A percentile compares a stretch with the other conserved stretches of the same genome.
Conservation (phyloP, 768 basidiomycete genomes). For the Tricholomella constricta region DNA sequence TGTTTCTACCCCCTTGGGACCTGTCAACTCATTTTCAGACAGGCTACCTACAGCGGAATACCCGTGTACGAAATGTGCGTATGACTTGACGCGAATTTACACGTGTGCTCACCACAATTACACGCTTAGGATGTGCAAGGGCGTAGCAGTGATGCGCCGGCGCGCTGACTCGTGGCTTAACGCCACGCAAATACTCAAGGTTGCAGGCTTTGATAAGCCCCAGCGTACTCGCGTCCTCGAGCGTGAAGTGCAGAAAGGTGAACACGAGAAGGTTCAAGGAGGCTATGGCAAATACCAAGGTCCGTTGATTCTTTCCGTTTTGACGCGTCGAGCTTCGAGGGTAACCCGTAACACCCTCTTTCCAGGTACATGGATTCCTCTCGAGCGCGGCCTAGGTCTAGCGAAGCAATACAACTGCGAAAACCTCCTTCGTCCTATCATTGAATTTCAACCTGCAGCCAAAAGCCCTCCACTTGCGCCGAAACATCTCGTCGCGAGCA, state of each 20-base stretch:
- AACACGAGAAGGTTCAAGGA: constrained; percentile 99
- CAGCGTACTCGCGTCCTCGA: constrained; percentile 97
- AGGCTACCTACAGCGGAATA: constrained; percentile 94
- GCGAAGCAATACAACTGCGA: constrained; percentile 96
- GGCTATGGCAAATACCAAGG: constrained; percentile 99
- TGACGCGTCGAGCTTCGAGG: constrained; percentile 15
- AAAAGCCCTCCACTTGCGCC: constrained; percentile 95
- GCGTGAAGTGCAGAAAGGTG: constrained; percentile 97
- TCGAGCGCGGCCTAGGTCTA: constrained; percentile 83
- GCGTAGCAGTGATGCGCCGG: constrained; percentile 96
- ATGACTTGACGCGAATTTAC: constrained; percentile 34
- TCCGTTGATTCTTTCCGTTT: constrained; percentile 34
- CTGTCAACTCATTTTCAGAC: constrained; percentile 25
- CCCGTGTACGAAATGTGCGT: constrained; percentile 91
- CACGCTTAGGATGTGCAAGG: constrained; percentile 85
- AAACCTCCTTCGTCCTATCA: constrained; percentile 81
- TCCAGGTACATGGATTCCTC: constrained; percentile 96
- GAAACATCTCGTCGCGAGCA: constrained; percentile 86
- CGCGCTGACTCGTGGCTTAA: constrained; percentile 97
- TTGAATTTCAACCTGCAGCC: constrained; percentile 88
- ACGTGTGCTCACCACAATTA: constrained; percentile 36
- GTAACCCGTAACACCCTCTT: constrained; percentile 5
- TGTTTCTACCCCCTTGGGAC: constrained; percentile 17
- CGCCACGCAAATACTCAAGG: constrained; percentile 98
- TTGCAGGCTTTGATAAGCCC: constrained; percentile 98